Percentiles rank a stretch among this genome's conserved stretches.
These are phyloP conservation scores for Cercis canadensis DNA, from an alignment of 306 rosid species.

Conservation along the genomic window DNA sequence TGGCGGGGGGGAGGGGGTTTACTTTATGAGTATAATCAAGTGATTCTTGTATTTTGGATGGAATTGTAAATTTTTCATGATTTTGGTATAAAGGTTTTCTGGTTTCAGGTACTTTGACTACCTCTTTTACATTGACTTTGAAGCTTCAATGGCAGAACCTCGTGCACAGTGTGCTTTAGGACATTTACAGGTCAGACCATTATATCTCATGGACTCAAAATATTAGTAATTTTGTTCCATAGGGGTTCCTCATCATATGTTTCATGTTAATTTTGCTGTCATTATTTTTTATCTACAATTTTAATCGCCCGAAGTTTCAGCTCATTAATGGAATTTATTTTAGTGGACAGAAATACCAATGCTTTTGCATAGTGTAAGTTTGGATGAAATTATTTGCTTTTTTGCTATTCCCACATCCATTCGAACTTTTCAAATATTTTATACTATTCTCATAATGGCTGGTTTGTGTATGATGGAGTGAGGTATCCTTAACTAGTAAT, in stretches of 20 bases:
- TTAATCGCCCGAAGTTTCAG: neutral
- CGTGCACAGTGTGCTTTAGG: slow-evolving; percentile 81
- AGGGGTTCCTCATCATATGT: neutral
- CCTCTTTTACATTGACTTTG: slow-evolving; percentile 85
- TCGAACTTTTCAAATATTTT: too few species aligned
- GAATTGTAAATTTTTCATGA: slow-evolving; percentile 12
- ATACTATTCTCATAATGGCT: too few species aligned
- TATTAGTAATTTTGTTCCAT: neutral
- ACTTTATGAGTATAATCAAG: neutral
- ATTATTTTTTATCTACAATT: neutral
- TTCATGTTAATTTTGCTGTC: neutral
- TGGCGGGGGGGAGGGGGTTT: neutral
- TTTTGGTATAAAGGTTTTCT: slow-evolving; percentile 28
- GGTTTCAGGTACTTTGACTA: slow-evolving; percentile 81
- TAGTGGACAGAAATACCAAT: neutral
- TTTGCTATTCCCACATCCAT: too few species aligned
- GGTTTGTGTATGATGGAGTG: too few species aligned
- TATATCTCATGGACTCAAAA: slow-evolving; percentile 10
- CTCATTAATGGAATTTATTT: neutral
- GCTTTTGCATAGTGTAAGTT: too few species aligned
- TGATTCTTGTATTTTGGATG: slow-evolving; percentile 27
- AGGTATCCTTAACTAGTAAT: neutral
- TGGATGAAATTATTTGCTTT: too few species aligned
- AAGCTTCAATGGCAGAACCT: slow-evolving; percentile 91
- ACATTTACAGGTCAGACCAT: slow-evolving; percentile 72